phyloP scores from a whole-genome alignment of 1,284 basidiomycete species.

The Vanrija humicola region DNA sequence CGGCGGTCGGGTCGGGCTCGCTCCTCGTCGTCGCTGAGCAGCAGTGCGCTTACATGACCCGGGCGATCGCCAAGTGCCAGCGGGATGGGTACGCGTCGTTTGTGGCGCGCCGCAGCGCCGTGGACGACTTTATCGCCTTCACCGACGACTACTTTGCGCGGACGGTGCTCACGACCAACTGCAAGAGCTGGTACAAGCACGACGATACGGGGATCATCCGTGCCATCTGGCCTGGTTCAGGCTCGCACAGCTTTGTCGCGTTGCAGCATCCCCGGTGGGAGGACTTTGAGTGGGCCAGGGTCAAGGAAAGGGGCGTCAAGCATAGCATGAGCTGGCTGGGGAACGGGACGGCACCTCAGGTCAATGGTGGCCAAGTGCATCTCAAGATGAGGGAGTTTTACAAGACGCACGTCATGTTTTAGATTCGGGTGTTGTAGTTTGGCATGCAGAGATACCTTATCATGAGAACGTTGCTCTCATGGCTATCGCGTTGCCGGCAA shows the following conservation, averaged over 20 bases:
- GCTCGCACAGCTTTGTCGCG: constrained; percentile 22
- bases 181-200: constrained; percentile 28
- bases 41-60: constrained; percentile 19
- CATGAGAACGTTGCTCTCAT: too few relatives aligned
- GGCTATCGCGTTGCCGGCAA: too few relatives aligned
- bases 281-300: constrained; percentile 26
- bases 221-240: constrained; percentile 23
- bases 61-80: constrained; percentile 10
- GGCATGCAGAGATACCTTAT: too few relatives aligned
- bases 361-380: constrained; percentile 3
- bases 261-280: constrained; percentile 35
- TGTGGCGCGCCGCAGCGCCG: constrained; percentile 23
- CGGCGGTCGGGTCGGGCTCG: constrained; percentile 3
- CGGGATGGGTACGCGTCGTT: constrained; percentile 14
- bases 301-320: background rate
- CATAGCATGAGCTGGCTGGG: constrained; percentile 11
- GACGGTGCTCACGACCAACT: constrained; percentile 26
- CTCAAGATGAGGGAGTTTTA: constrained; percentile 6
- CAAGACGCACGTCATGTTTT: background rate
- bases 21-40: constrained; percentile 19
- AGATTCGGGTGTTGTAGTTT: too few relatives aligned
- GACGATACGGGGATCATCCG: constrained; percentile 12
- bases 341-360: background rate
- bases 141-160: constrained; percentile 25
- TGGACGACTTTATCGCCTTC: constrained; percentile 33